Conservation (phyloP, 768 basidiomycete species). For the Termitomyces sp. region DNA sequence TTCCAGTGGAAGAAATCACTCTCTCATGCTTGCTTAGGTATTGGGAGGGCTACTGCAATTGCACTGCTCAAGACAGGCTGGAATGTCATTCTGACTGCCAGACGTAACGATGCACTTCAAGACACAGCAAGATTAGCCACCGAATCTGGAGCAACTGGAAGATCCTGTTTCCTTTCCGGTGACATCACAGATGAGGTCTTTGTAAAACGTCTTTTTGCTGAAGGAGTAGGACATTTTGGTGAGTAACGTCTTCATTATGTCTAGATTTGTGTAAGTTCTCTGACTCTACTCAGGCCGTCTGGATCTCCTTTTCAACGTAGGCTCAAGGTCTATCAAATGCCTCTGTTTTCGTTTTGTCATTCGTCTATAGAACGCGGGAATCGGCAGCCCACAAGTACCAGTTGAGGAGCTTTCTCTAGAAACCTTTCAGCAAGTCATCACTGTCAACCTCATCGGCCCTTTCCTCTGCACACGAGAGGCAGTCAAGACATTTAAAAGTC, state of each 20-base stretch:
- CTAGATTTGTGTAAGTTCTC: not conserved
- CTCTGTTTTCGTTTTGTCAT: not conserved
- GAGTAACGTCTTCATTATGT: constrained; percentile 2
- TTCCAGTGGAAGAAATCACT: not conserved
- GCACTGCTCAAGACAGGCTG: constrained; percentile 67
- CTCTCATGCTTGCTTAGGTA: constrained; percentile 25
- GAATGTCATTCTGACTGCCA: constrained; percentile 60
- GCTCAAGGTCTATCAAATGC: not conserved
- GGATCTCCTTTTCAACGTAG: constrained; percentile 77
- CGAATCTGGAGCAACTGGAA: constrained; percentile 15
- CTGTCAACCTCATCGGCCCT: constrained; percentile 66
- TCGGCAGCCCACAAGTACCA: constrained; percentile 37
- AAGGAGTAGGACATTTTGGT: constrained; percentile 54
- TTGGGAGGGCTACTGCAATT: constrained; percentile 63
- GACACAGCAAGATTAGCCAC: constrained; percentile 47
- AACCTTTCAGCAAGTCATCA: constrained; percentile 57
- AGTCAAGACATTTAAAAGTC: constrained; percentile 64
- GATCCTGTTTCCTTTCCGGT: constrained; percentile 45
- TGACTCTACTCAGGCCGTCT: constrained; percentile 39
- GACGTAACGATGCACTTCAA: constrained; percentile 50
- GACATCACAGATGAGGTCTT: constrained; percentile 62
- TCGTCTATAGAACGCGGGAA: constrained; percentile 65
- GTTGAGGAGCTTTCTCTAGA: constrained; percentile 59
- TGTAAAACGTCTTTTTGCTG: constrained; percentile 53
- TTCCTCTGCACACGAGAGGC: constrained; percentile 79